phyloP scores from a whole-genome alignment of 768 basidiomycete species.

The Leccinum uliginosum region DNA sequence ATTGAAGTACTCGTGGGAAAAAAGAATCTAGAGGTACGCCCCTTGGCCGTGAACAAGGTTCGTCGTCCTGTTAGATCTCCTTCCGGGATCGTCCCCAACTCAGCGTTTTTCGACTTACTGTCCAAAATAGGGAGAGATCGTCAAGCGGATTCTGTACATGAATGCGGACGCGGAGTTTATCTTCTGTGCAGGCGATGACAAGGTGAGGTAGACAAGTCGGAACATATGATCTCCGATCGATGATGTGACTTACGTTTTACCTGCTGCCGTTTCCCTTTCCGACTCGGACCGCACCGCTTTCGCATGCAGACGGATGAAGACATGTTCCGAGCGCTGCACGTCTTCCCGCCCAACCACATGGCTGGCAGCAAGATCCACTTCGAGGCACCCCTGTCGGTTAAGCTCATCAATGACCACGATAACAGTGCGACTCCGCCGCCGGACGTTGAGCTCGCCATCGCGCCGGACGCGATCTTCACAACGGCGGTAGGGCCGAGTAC shows the following conservation, averaged over 20 bases:
- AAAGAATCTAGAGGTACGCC: conserved; percentile 97
- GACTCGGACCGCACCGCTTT: not conserved
- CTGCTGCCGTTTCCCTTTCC: not conserved
- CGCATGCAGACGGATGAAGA: conserved; percentile 86
- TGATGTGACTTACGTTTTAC: not conserved
- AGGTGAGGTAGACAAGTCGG: conserved; percentile 43
- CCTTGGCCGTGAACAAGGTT: conserved; percentile 90
- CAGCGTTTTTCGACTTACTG: not conserved
- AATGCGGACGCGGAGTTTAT: conserved; percentile 94
- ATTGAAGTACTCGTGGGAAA: conserved; percentile 98
- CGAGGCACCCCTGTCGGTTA: conserved; percentile 54
- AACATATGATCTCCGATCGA: not conserved
- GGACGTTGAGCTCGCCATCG: conserved; percentile 58
- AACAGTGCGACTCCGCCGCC: conserved; percentile 32
- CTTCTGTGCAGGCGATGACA: conserved; percentile 98
- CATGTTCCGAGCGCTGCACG: conserved; percentile 90
- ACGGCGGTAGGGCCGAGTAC: conserved; percentile 88
- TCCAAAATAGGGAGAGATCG: conserved; percentile 75
- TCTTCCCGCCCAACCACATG: conserved; percentile 42
- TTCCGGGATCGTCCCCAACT: not conserved
- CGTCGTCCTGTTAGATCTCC: not conserved
- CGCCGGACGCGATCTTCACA: conserved; percentile 75
- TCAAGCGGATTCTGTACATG: conserved; percentile 87
- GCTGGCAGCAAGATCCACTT: conserved; percentile 42
- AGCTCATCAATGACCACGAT: conserved; percentile 26